Percentiles rank a stretch among this genome's conserved stretches.
phyloP scores from a whole-genome alignment of 2,329 filamentous ascomycete species.

The Cercospora sesami region DNA sequence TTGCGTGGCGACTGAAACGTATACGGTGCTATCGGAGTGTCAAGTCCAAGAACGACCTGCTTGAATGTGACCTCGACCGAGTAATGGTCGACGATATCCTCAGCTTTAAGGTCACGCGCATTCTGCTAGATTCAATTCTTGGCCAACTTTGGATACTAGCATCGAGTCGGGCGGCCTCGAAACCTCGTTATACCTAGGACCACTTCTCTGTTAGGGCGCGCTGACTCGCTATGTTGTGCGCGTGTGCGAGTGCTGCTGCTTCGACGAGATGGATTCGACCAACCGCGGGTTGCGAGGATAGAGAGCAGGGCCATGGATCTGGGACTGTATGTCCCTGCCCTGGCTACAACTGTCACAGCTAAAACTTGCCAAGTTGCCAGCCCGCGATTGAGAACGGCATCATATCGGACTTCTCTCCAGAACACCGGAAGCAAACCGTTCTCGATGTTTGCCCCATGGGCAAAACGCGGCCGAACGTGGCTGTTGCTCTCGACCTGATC shows the following conservation, averaged over 20 bases:
- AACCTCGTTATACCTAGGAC: neutral
- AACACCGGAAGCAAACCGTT: neutral
- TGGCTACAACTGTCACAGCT: neutral
- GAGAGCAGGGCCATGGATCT: neutral
- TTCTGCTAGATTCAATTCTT: neutral
- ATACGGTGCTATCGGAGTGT: neutral
- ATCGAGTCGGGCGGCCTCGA: neutral
- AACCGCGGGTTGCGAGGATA: neutral
- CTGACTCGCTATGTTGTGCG: neutral
- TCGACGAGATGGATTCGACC: neutral
- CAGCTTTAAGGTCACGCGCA: neutral
- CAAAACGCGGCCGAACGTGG: neutral
- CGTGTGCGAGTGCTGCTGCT: neutral
- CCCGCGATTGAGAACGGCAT: neutral
- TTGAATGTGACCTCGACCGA: neutral
- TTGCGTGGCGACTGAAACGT: conserved; percentile 1
- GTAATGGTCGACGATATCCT: neutral
- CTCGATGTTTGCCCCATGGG: neutral
- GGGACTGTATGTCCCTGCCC: neutral
- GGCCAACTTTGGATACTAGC: neutral
- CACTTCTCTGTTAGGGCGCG: neutral
- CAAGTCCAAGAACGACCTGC: neutral
- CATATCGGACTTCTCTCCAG: neutral
- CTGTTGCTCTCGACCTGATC: neutral
- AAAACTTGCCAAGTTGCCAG: neutral